These are phyloP conservation scores for Alternaria alternata DNA, from an alignment of 2,329 filamentous ascomycete species.

Conservation along the genomic window DNA sequence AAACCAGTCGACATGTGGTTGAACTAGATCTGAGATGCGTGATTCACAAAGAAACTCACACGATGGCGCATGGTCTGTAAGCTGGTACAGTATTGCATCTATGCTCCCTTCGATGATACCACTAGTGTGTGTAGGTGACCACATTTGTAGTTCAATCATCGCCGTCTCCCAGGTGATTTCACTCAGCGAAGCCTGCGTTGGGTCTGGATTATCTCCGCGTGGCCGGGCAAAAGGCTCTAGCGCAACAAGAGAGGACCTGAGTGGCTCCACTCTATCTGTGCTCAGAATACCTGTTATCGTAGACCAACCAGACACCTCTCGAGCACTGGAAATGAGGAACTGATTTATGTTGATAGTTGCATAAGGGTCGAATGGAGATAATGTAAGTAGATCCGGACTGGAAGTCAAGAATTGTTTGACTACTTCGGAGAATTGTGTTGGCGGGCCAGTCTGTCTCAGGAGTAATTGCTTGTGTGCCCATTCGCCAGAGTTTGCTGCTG, in stretches of 20 bases:
- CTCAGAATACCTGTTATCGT: conserved; percentile 35
- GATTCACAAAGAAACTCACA: conserved; percentile 28
- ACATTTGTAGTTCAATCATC: conserved; percentile 37
- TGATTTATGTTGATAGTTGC: conserved; percentile 34
- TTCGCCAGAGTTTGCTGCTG: conserved; percentile 21
- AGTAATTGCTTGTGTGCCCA: conserved; percentile 28
- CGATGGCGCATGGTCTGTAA: conserved; percentile 26
- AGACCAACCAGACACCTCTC: conserved; percentile 35
- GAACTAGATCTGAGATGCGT: conserved; percentile 8
- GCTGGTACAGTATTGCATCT: conserved; percentile 13
- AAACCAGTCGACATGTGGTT: conserved; percentile 34
- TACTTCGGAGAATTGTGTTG: conserved; percentile 25
- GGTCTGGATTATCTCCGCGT: neutral
- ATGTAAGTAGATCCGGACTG: neutral
- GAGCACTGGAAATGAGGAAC: conserved; percentile 32
- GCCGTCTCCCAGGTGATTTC: conserved; percentile 34
- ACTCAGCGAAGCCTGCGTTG: conserved; percentile 14
- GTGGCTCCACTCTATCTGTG: conserved; percentile 29
- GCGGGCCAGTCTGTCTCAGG: conserved; percentile 9
- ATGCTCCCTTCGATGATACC: conserved; percentile 29
- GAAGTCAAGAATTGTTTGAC: conserved; percentile 27
- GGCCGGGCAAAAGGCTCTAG: conserved; percentile 22
- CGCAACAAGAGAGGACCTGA: conserved; percentile 24
- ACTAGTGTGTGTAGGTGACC: conserved; percentile 36
- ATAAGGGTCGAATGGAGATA: conserved; percentile 30